A percentile compares a stretch with the other conserved stretches of the same genome.
Evolutionary conservation across 208 protist species (phyloP).

Genomic region (Acanthamoeba rhysodes): DNA sequence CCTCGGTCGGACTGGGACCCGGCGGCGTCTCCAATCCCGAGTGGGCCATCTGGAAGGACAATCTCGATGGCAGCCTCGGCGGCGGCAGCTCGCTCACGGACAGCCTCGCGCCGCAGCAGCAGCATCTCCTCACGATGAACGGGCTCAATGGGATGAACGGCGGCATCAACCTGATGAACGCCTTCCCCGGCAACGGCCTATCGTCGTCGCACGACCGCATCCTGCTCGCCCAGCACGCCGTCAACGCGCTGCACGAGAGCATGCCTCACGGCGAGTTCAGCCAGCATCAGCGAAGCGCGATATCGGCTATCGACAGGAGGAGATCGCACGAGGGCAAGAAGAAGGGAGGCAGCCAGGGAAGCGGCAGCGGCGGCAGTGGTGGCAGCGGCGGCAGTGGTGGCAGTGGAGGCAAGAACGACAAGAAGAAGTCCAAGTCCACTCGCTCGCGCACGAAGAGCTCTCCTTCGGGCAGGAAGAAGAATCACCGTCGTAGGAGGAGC

Average conservation of each 20-base stretch:
- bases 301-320: slow-evolving; percentile 22
- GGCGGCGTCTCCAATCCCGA: background rate
- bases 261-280: background rate
- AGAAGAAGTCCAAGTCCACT: slow-evolving; percentile 46
- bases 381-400: background rate
- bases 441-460: slow-evolving; percentile 48
- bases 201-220: slow-evolving; percentile 36
- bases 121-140: slow-evolving; percentile 67
- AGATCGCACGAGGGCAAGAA: slow-evolving; percentile 57
- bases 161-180: slow-evolving; percentile 48
- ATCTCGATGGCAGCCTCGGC: background rate
- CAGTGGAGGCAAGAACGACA: background rate
- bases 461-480: slow-evolving; percentile 59
- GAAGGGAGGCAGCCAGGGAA: background rate
- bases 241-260: background rate
- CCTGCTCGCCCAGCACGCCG: slow-evolving; percentile 18
- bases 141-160: slow-evolving; percentile 27
- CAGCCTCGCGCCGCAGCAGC: slow-evolving; percentile 58
- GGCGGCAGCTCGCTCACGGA: background rate
- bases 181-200: slow-evolving; percentile 15
- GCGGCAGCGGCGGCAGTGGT: background rate
- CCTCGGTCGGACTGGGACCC: background rate
- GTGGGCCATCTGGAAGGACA: slow-evolving; percentile 32
- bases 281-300: background rate
- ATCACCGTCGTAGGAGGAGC: slow-evolving; percentile 55